Percentiles rank a stretch among this genome's conserved stretches.
Conservation (phyloP, 306 rosid genomes). For the Mucuna pruriens region DNA sequence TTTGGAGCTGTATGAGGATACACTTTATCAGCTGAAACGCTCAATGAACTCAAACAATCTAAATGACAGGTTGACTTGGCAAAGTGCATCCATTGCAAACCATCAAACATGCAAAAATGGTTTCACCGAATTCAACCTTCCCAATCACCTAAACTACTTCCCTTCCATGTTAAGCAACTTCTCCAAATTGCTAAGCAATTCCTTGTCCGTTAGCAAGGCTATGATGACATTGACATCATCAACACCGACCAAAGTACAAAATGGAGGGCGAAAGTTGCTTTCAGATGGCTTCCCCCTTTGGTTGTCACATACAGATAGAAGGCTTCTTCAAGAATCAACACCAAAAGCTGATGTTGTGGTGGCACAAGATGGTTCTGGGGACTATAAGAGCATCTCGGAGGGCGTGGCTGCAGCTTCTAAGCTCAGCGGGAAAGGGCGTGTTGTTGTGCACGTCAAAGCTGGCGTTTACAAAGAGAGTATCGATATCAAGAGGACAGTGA, state of each 20-base stretch:
- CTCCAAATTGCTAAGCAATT: constrained; percentile 74
- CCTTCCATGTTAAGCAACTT: constrained; percentile 63
- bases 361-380: constrained; percentile 75
- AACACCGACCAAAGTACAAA: constrained; percentile 20
- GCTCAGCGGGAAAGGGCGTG: constrained; percentile 46
- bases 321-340: constrained; percentile 48
- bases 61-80: constrained; percentile 61
- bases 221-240: constrained; percentile 6
- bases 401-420: constrained; percentile 59
- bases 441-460: constrained; percentile 66
- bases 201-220: constrained; percentile 59
- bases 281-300: constrained; percentile 55
- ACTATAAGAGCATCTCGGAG: constrained; percentile 59
- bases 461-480: constrained; percentile 75
- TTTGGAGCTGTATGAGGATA: constrained; percentile 69
- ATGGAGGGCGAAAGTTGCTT: constrained; percentile 51
- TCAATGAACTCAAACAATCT: constrained; percentile 47
- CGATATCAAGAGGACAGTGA: constrained; percentile 50
- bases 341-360: constrained; percentile 60
- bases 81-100: constrained; percentile 80
- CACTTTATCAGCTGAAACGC: constrained; percentile 62
- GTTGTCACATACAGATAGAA: constrained; percentile 61
- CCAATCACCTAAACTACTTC: constrained; percentile 45
- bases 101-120: constrained; percentile 82
- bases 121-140: constrained; percentile 56